Evolutionary conservation across 306 rosid genomes (phyloP).

Genomic region (Abrus precatorius): DNA sequence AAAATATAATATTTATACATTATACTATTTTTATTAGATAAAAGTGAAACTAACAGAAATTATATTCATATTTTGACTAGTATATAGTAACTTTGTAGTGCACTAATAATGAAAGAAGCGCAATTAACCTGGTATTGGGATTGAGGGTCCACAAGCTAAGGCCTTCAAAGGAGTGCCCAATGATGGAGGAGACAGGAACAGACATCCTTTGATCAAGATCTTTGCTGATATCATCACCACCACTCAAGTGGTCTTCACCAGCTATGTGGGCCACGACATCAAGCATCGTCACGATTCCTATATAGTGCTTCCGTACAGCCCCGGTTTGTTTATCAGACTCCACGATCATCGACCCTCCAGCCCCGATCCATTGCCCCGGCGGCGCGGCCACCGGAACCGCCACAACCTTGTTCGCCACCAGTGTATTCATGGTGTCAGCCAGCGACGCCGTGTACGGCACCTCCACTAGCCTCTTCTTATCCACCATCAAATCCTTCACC

Average conservation of each 20-base stretch:
- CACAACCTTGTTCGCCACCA: constrained; percentile 77
- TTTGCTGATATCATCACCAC: constrained; percentile 42
- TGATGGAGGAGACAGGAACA: constrained; percentile 69
- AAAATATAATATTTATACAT: too few species aligned
- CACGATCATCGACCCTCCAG: constrained; percentile 89
- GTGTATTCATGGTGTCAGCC: constrained; percentile 74
- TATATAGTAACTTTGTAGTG: too few species aligned
- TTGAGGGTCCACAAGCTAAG: constrained; percentile 90
- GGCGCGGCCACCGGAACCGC: constrained; percentile 95
- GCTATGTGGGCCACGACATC: constrained; percentile 86
- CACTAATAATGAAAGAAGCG: not conserved
- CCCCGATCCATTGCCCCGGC: constrained; percentile 96
- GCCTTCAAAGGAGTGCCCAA: constrained; percentile 80
- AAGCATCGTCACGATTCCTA: constrained; percentile 93
- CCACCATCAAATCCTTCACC: constrained; percentile 69
- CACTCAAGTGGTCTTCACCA: constrained; percentile 61
- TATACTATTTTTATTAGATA: too few species aligned
- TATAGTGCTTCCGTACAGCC: constrained; percentile 72
- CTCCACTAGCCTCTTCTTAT: constrained; percentile 78
- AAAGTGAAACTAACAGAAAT: too few species aligned
- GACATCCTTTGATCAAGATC: constrained; percentile 78
- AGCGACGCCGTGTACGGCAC: constrained; percentile 88
- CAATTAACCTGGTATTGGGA: constrained; percentile 75
- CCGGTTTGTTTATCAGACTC: constrained; percentile 82
- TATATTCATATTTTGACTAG: too few species aligned